Percentiles rank a stretch among this genome's conserved stretches.
phyloP scores from a whole-genome alignment of 2,329 filamentous ascomycete genomes.

The Trichophyton benhamiae region DNA sequence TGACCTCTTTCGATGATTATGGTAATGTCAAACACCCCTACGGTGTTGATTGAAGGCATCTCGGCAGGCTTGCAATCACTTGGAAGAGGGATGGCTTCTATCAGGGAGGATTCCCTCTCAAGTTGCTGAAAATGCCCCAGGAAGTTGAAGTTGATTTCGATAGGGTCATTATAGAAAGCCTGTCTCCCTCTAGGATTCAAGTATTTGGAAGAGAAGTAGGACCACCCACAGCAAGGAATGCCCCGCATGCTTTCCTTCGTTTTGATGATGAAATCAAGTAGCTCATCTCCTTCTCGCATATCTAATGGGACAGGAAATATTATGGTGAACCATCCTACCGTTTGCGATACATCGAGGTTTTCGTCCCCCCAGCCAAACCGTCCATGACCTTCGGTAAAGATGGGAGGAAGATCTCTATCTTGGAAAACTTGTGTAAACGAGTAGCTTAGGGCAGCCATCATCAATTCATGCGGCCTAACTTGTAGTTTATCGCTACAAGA shows the following conservation, averaged over 20 bases:
- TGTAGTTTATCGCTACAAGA: not conserved
- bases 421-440: slow-evolving; percentile 35
- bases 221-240: not conserved
- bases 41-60: too few species aligned
- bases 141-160: too few species aligned
- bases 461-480: not conserved
- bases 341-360: slow-evolving; percentile 34
- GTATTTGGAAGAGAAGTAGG: not conserved
- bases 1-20: too few species aligned
- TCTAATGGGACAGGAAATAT: slow-evolving; percentile 25
- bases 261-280: not conserved
- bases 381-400: slow-evolving; percentile 40
- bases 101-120: too few species aligned
- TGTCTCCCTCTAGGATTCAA: too few species aligned
- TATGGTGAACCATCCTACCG: slow-evolving; percentile 41
- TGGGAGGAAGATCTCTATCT: slow-evolving; percentile 30
- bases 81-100: too few species aligned
- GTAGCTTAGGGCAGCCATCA: slow-evolving; percentile 23
- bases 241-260: not conserved
- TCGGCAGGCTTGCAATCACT: too few species aligned
- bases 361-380: slow-evolving; percentile 33
- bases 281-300: not conserved
- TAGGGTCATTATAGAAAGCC: too few species aligned
- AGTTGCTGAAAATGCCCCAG: too few species aligned
- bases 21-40: too few species aligned